phyloP scores from a whole-genome alignment of 257 asterid genomes.

The Lycium ferocissimum region DNA sequence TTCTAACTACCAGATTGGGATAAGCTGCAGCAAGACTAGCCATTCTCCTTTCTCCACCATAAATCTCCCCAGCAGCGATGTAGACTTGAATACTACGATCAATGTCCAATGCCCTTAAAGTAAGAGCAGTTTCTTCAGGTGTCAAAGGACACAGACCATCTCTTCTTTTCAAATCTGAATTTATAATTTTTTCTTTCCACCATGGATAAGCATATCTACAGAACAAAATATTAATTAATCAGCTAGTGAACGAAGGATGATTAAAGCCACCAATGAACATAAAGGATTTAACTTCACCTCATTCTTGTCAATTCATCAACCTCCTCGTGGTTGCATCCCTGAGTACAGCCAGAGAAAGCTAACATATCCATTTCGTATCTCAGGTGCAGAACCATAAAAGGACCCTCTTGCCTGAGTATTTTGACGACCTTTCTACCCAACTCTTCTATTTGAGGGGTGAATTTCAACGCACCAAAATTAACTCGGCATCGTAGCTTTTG shows the following conservation, averaged over 20 bases:
- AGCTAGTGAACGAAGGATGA: neutral
- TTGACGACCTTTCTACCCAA: conserved; percentile 41
- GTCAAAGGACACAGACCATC: conserved; percentile 52
- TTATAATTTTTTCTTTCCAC: conserved; percentile 52
- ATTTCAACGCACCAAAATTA: conserved; percentile 44
- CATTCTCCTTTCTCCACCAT: conserved; percentile 44
- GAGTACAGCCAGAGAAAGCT: conserved; percentile 51
- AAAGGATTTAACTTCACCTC: conserved; percentile 37
- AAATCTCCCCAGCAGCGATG: conserved; percentile 50
- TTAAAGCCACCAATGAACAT: neutral
- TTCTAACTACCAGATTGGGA: conserved; percentile 39
- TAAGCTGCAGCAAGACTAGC: conserved; percentile 38
- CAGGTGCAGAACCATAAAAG: conserved; percentile 47
- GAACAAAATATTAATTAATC: neutral
- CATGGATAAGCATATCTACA: conserved; percentile 44
- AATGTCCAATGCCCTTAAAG: conserved; percentile 42
- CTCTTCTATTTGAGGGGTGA: conserved; percentile 47
- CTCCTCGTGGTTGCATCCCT: conserved; percentile 43
- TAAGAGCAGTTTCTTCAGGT: conserved; percentile 51
- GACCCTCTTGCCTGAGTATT: conserved; percentile 47
- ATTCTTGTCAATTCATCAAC: conserved; percentile 45
- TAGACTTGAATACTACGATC: conserved; percentile 42
- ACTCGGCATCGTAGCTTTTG: conserved; percentile 50
- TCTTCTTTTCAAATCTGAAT: conserved; percentile 42
- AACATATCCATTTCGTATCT: conserved; percentile 55